Base-by-base conservation (phyloP, 495 filamentous ascomycete species). In the Penicillium salamii region DNA sequence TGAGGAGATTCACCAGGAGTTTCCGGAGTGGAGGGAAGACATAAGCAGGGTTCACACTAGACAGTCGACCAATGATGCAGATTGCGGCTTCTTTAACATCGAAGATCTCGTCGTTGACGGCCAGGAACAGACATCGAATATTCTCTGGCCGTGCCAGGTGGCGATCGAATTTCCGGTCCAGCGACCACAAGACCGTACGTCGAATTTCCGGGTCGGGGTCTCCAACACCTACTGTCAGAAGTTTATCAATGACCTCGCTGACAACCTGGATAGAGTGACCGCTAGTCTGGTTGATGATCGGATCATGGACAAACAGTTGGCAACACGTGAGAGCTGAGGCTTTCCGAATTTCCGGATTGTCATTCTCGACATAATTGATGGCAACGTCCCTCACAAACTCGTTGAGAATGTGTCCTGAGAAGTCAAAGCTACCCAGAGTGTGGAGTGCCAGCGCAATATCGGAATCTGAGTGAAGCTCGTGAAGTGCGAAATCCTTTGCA, bases 361-460 rank as follows among this genome's bases (percentile, higher is more conserved):
- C 91, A 49, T 92, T 92, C 59, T 97, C 91, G 42, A 97, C 92
- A 53, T 95, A 99, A 64, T 90, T 91, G 60, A 99, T 95, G 5
- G 95, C 95, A 46, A 97, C 93, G 65, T 99, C 93, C 20, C 93
- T 89, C 33, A 97, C 93, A 53, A 99, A 99, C 58, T 99, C 93
- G 56, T 99, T 99, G 12, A 99, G 69, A 18, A 96, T 86, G 59
- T 97, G 88, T 36, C 91, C 90, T 48, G 84, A 84, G 64, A 99
- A 99, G 59, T 99, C 93, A 59, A 99, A 99, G 59, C 88, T 96
- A 3, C 93, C 93, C 1, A 99, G 74, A 0, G 95, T 97, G 56
- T 90, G 89, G 38, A 98, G 74, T 7, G 93, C 93, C 41, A 97
- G 75, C 24, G 91, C 92, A 53, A 97, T 88, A 62, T 99, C 92